Evolutionary conservation across 2,329 filamentous ascomycete species (phyloP), one percentile per base, ranked within the genome.

Genomic region (Pseudocercospora eumusae): DNA sequence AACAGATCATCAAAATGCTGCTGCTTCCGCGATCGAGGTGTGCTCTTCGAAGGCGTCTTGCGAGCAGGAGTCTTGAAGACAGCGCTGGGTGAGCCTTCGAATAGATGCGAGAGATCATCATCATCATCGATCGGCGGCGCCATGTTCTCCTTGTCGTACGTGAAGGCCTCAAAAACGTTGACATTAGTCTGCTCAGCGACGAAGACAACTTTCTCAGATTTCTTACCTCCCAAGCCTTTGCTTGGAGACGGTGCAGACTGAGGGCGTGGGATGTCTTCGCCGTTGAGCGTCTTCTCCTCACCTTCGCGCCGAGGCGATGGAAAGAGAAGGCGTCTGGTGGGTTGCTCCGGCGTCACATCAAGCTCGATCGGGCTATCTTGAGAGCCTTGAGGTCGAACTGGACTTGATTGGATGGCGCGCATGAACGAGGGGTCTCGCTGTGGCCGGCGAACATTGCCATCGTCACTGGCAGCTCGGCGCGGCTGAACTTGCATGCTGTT

Each of bases 311-410:
- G 83, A 1, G 90, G 90, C 0, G 89, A 92, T 0, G 91, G 89
- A 70, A 95, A 95, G 0, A 95, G 80, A 2, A 93, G 76, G 61
- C 91, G 83, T 63, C 89, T 83, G 0, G 89, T 92, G 21, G 84
- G 82, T 70, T 81, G 85, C 50, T 40, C 57, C 2, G 85, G 84
- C 3, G 84, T 86, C 13, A 84, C 71, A 56, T 81, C 79, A 55
- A 83, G 73, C 63, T 85, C 79, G 63, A 83, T 79, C 1, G 80
- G 79, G 18, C 79, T 75, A 56, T 77, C 74, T 55, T 79, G 79
- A 7, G 73, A 78, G 61, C 80, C 80, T 60, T 78, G 73, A 61
- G 83, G 79, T 21, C 82, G 79, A 23, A 79, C 82, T 13, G 86
- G 86, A 67, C 86, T 88, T 4, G 86, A 88, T 67, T 86, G 84